These are phyloP conservation scores for Penicillium subrubescens DNA, from an alignment of 495 filamentous ascomycete species.

Conservation along the genomic window DNA sequence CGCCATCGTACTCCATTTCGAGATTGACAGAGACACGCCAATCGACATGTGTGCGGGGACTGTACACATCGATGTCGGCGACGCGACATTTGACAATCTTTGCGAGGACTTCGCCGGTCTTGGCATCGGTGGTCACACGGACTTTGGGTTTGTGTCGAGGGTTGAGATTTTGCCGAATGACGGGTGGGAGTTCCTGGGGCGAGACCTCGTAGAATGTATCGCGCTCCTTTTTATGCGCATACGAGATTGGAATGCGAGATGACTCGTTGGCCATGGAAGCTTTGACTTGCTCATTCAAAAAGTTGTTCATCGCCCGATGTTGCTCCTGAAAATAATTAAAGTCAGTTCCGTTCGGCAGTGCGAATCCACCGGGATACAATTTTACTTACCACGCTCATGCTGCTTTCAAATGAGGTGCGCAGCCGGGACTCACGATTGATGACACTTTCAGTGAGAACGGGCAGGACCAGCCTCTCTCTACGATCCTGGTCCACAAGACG, in stretches of 20 bases:
- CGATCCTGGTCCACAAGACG: constrained; percentile 71
- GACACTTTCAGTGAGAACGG: constrained; percentile 66
- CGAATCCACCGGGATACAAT: neutral
- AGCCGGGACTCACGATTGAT: constrained; percentile 54
- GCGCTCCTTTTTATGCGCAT: constrained; percentile 75
- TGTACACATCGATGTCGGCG: constrained; percentile 79
- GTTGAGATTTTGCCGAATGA: constrained; percentile 57
- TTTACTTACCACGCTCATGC: constrained; percentile 77
- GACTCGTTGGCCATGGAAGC: constrained; percentile 38
- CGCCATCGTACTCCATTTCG: constrained; percentile 82
- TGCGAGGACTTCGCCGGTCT: constrained; percentile 68
- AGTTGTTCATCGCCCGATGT: constrained; percentile 76
- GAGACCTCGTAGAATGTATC: constrained; percentile 84
- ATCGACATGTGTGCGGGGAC: constrained; percentile 72
- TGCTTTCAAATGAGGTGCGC: constrained; percentile 68
- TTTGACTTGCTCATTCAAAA: constrained; percentile 71
- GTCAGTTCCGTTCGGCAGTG: constrained; percentile 4
- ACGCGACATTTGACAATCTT: constrained; percentile 88
- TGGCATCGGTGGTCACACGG: constrained; percentile 75
- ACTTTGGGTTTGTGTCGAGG: constrained; percentile 66
- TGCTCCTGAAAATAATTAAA: constrained; percentile 56
- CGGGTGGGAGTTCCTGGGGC: constrained; percentile 53
- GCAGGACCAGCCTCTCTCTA: constrained; percentile 64
- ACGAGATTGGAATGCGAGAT: constrained; percentile 69
- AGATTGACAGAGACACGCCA: constrained; percentile 88